Evolutionary conservation across 2,329 filamentous ascomycete genomes (phyloP).

Genomic region (Hypoxylon rubiginosum): DNA sequence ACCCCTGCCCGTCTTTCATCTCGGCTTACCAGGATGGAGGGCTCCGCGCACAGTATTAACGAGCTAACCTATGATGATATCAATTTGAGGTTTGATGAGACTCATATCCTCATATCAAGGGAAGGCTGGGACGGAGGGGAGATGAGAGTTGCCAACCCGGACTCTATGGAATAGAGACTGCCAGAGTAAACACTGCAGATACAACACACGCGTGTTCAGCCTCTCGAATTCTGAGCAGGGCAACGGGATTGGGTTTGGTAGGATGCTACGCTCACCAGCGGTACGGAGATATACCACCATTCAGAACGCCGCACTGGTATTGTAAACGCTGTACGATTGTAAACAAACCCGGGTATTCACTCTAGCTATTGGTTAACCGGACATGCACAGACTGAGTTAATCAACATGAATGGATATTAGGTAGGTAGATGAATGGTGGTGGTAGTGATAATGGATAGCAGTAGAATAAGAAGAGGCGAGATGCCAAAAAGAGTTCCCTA

Average conservation of each 20-base stretch:
- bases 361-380: slow-evolving; percentile 44
- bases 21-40: slow-evolving; percentile 42
- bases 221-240: slow-evolving; percentile 39
- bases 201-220: slow-evolving; percentile 42
- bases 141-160: slow-evolving; percentile 16
- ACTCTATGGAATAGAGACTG: slow-evolving; percentile 25
- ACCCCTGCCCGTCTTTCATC: slow-evolving; percentile 45
- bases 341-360: slow-evolving; percentile 44
- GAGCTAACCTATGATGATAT: slow-evolving; percentile 43
- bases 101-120: no score
- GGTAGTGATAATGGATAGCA: slow-evolving; percentile 38
- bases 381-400: slow-evolving; percentile 28
- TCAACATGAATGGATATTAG: slow-evolving; percentile 46
- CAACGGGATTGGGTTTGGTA: slow-evolving; percentile 37
- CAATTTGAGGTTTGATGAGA: slow-evolving; percentile 43
- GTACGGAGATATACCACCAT: slow-evolving; percentile 38
- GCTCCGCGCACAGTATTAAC: slow-evolving; percentile 36
- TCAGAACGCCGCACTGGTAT: slow-evolving; percentile 34
- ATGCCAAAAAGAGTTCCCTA: slow-evolving; percentile 24
- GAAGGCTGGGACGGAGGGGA: slow-evolving; percentile 10
- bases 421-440: slow-evolving; percentile 40
- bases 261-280: slow-evolving; percentile 37
- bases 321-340: slow-evolving; percentile 45
- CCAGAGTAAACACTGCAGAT: slow-evolving; percentile 27
- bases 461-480: slow-evolving; percentile 27